Evolutionary conservation across 306 rosid species (phyloP).

Genomic region (Cucurbita moschata): DNA sequence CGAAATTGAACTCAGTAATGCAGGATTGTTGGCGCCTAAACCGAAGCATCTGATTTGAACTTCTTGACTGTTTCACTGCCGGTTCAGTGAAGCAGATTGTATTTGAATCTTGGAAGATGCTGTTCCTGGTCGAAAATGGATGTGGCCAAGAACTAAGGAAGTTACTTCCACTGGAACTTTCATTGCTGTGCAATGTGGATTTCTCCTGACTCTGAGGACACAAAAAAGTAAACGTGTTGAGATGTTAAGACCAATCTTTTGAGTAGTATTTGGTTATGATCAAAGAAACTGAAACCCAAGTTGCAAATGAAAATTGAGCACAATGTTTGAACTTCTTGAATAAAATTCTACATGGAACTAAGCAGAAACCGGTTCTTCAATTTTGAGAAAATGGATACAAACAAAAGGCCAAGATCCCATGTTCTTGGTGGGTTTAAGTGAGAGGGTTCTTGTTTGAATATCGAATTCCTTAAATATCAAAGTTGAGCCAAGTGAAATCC

Average conservation of each 20-base stretch:
- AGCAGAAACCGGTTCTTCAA: not conserved
- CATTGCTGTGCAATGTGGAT: slow-evolving; percentile 16
- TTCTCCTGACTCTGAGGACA: not conserved
- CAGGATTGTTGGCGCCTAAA: slow-evolving; percentile 65
- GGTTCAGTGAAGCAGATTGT: slow-evolving; percentile 50
- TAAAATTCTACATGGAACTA: not conserved
- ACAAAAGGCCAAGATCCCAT: not conserved
- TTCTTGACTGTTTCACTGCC: slow-evolving; percentile 13
- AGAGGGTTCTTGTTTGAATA: not conserved
- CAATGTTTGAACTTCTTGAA: not conserved
- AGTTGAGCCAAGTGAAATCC: not conserved
- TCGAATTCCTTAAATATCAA: not conserved
- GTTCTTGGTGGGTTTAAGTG: not conserved
- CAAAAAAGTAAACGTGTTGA: not conserved
- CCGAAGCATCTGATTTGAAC: slow-evolving; percentile 34
- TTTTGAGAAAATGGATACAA: not conserved
- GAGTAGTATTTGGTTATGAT: not conserved
- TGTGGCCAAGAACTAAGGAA: slow-evolving; percentile 18
- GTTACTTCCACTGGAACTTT: slow-evolving; percentile 27
- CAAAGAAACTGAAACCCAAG: not conserved
- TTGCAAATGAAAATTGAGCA: not conserved
- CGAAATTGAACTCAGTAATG: slow-evolving; percentile 72
- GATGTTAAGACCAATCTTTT: not conserved
- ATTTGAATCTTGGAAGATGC: slow-evolving; percentile 34
- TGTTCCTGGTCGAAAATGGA: slow-evolving; percentile 36